Evolutionary conservation across 192 early-diverging fungal genomes (phyloP), one percentile per base, ranked within the genome.

Genomic region (Coemansia sp.): DNA sequence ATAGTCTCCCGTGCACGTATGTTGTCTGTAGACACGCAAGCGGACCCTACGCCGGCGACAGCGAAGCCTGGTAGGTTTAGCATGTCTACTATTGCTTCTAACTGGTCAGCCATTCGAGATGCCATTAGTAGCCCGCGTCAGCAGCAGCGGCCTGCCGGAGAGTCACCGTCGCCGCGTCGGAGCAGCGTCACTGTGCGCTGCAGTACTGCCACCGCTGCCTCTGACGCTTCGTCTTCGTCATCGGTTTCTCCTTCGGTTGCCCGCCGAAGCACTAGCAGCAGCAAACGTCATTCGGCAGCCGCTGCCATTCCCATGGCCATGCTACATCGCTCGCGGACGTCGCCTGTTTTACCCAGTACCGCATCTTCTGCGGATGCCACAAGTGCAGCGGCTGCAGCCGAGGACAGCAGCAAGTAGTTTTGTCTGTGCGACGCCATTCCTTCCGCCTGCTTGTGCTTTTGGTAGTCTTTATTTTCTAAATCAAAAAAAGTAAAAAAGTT

Each of bases 311-410:
- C 76, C 0, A 22, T 79, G 44, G 67, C 77, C 1, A 60, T 58
- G 57, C 71, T 80, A 30, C 77, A 80, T 28, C 77, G 77, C 62
- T 74, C 71, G 71, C 73, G 68, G 38, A 80, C 77, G 5, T 47
- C 55, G 47, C 54, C 76, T 0, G 25, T 55, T 22, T 27, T 56
- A 24, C 56, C 57, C 34, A 38, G 6, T 38, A 9, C 10, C 10
- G 34, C 8, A 1, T 2, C 34, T 3, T 9, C 34, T 38, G 34
- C 34, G 7, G 30, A 31, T 31, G 30, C 7, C 30, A 7, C 30
- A 31, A 31, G 30, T 38, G 34, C 5, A 38, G 3, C 34, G 6
- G 2, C 2, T 30, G 6, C 28, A 38, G 8, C 5, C 10, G 34
- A 38, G 10, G 34, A 38, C 10, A 9, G 10, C 34, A 1, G 5